These are phyloP conservation scores for Kwoniella botswanensis DNA, from an alignment of 768 basidiomycete species.

Conservation along the genomic window DNA sequence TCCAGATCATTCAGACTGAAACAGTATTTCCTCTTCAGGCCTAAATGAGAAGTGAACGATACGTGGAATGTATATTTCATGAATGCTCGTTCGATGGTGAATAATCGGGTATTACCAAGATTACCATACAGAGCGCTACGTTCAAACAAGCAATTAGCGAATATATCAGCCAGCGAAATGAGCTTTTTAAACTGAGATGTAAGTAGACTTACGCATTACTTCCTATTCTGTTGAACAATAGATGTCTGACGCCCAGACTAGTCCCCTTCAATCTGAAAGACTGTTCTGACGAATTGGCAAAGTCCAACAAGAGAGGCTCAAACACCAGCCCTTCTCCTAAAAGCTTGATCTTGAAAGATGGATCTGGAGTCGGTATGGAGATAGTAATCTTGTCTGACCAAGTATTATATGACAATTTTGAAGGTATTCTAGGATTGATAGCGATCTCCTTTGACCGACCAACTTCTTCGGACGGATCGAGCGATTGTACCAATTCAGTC, in stretches of 20 bases:
- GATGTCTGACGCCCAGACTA: conserved; percentile 77
- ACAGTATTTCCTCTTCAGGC: conserved; percentile 83
- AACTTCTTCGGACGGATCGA: conserved; percentile 47
- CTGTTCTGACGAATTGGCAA: conserved; percentile 75
- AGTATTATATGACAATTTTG: conserved; percentile 79
- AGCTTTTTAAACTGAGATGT: neutral
- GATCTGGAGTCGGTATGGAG: conserved; percentile 81
- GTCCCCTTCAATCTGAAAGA: conserved; percentile 91
- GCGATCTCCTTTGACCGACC: conserved; percentile 62
- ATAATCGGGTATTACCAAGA: conserved; percentile 74
- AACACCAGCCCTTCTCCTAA: conserved; percentile 86
- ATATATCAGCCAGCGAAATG: neutral
- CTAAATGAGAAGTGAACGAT: conserved; percentile 69
- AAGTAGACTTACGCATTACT: conserved; percentile 68
- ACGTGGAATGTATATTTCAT: conserved; percentile 97
- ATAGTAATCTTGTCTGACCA: conserved; percentile 88
- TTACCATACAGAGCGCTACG: conserved; percentile 68
- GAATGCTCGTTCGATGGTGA: conserved; percentile 69
- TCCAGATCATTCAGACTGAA: conserved; percentile 86
- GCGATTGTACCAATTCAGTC: conserved; percentile 70
- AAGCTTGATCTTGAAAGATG: conserved; percentile 79
- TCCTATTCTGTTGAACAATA: conserved; percentile 83
- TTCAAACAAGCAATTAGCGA: neutral
- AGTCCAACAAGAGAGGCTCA: conserved; percentile 82
- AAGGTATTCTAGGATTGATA: conserved; percentile 69